These are phyloP conservation scores for Beauveria brongniartii DNA, from an alignment of 2,329 filamentous ascomycete species.

Conservation along the genomic window DNA sequence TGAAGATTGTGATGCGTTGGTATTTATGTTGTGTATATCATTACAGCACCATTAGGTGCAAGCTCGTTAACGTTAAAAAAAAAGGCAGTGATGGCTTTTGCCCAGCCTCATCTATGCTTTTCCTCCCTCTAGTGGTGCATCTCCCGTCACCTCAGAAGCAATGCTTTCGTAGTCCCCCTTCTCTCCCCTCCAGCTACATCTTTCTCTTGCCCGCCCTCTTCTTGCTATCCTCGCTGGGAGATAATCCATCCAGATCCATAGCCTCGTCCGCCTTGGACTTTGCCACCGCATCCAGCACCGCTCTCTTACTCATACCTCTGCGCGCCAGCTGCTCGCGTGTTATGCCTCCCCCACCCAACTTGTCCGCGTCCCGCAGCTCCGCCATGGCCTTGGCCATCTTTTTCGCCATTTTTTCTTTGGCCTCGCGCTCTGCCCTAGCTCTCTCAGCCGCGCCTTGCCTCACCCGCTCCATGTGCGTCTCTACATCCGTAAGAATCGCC, in stretches of 20 bases:
- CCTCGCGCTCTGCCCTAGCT: conserved; percentile 39
- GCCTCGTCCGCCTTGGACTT: conserved; percentile 35
- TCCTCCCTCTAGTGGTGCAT: not conserved
- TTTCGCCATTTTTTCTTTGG: conserved; percentile 35
- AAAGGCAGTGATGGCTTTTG: conserved; percentile 1
- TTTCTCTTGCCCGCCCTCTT: conserved; percentile 47
- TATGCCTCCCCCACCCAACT: conserved; percentile 33
- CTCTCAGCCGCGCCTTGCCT: conserved; percentile 50
- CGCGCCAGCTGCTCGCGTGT: conserved; percentile 8
- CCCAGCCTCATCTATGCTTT: not conserved
- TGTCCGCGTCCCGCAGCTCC: conserved; percentile 23
- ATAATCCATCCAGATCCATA: conserved; percentile 50
- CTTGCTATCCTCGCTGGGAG: conserved; percentile 38
- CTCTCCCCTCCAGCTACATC: conserved; percentile 28
- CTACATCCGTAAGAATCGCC: conserved; percentile 63
- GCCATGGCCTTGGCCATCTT: too few species aligned
- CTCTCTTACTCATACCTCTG: conserved; percentile 23
- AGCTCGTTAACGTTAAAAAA: not conserved
- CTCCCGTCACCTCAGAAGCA: not conserved
- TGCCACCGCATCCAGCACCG: conserved; percentile 33
- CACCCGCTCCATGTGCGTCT: conserved; percentile 63
- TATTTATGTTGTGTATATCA: conserved; percentile 8
- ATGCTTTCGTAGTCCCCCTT: not conserved
- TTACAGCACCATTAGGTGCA: conserved; percentile 5
- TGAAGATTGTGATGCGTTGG: not conserved